phyloP scores from a whole-genome alignment of 164 flowering plant species.

The Sextonia rubra region DNA sequence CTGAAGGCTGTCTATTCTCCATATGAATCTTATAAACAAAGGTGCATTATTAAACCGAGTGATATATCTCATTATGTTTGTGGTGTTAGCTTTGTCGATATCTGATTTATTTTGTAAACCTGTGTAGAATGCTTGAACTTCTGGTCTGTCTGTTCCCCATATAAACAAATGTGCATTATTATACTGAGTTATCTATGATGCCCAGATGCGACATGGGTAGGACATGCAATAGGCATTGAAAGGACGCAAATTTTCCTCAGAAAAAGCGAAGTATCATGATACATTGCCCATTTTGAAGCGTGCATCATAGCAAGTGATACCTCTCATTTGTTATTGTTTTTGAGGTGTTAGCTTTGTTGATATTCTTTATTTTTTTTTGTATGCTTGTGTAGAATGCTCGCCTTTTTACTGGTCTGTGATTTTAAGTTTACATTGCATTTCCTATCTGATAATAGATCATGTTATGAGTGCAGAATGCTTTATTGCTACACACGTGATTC shows the following conservation, averaged over 20 bases:
- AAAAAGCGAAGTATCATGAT: too few relatives aligned
- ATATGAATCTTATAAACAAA: slow-evolving; percentile 80
- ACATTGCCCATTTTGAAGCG: too few relatives aligned
- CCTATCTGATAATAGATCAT: not conserved
- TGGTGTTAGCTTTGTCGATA: not conserved
- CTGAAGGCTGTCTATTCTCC: slow-evolving; percentile 82
- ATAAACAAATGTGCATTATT: slow-evolving; percentile 67
- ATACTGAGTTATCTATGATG: not conserved
- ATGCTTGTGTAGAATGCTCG: too few relatives aligned
- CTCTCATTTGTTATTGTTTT: too few relatives aligned
- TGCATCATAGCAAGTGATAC: slow-evolving; percentile 12
- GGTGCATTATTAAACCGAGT: slow-evolving; percentile 32
- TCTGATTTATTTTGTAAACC: not conserved
- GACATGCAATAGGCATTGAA: too few relatives aligned
- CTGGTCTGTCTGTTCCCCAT: slow-evolving; percentile 46
- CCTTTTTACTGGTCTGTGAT: too few relatives aligned
- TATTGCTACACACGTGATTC: not conserved
- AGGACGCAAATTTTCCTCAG: too few relatives aligned
- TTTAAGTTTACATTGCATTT: too few relatives aligned
- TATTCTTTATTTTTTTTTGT: too few relatives aligned
- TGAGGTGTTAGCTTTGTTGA: too few relatives aligned
- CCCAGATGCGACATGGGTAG: not conserved
- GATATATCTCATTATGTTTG: not conserved
- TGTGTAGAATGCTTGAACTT: not conserved
- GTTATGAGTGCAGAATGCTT: not conserved